These are phyloP conservation scores for Trametes gibbosa DNA, from an alignment of 768 basidiomycete genomes.

Conservation along the genomic window DNA sequence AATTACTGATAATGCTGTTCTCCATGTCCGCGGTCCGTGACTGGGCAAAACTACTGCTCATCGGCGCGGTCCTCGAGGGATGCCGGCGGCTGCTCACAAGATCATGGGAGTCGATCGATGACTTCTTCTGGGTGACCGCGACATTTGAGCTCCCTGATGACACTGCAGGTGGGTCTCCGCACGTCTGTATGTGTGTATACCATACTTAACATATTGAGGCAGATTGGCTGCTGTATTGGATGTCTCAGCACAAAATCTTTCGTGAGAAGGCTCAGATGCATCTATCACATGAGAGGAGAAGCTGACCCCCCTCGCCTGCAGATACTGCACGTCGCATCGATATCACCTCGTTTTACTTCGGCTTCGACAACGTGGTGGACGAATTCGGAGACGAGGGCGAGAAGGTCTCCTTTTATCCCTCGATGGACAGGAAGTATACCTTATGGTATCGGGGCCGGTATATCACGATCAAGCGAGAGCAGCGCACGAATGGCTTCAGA, in stretches of 20 bases:
- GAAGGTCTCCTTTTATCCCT: constrained; percentile 40
- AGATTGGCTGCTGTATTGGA: constrained; percentile 76
- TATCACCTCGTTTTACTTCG: constrained; percentile 19
- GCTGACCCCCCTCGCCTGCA: constrained; percentile 11
- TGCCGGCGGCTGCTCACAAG: constrained; percentile 46
- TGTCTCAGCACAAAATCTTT: constrained; percentile 45
- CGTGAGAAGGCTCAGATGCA: neutral
- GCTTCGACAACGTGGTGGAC: neutral
- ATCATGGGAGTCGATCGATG: constrained; percentile 42
- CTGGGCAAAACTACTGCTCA: constrained; percentile 59
- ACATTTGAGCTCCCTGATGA: constrained; percentile 56
- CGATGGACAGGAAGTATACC: constrained; percentile 36
- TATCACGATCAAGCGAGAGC: constrained; percentile 32
- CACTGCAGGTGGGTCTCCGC: constrained; percentile 46
- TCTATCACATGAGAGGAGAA: neutral
- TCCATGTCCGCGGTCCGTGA: constrained; percentile 57
- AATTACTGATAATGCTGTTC: constrained; percentile 41
- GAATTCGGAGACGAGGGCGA: constrained; percentile 6
- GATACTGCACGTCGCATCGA: constrained; percentile 24
- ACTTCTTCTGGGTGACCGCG: constrained; percentile 62
- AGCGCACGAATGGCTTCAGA: constrained; percentile 32
- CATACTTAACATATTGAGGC: neutral
- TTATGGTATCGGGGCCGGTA: constrained; percentile 46
- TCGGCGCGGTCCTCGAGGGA: constrained; percentile 62
- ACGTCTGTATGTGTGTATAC: neutral